Evolutionary conservation across 2,329 filamentous ascomycete genomes (phyloP).

Genomic region (Endoconidiophora laricicola): DNA sequence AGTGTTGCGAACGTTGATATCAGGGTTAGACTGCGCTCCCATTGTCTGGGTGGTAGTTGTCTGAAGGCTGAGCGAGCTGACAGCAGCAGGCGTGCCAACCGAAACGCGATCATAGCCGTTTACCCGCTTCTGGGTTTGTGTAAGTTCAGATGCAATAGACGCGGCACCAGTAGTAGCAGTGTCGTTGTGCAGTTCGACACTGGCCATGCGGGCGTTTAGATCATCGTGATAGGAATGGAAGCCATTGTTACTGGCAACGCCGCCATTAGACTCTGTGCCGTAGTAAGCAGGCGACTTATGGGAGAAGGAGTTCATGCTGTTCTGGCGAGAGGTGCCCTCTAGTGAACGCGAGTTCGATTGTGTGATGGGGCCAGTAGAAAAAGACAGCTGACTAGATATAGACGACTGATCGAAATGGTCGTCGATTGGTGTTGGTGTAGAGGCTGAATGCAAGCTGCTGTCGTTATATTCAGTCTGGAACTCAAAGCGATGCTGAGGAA

Average conservation of each 20-base stretch:
- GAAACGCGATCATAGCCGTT: slow-evolving; percentile 6
- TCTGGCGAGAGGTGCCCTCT: slow-evolving; percentile 9
- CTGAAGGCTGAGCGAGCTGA: slow-evolving; percentile 4
- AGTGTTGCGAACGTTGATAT: slow-evolving; percentile 3
- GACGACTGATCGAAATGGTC: slow-evolving; percentile 12
- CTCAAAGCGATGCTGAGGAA: slow-evolving; percentile 11
- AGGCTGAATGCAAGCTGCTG: slow-evolving; percentile 10
- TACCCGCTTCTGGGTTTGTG: slow-evolving; percentile 6
- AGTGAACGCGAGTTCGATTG: not conserved
- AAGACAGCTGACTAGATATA: slow-evolving; percentile 3
- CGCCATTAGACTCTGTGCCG: not conserved
- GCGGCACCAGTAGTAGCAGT: slow-evolving; percentile 3
- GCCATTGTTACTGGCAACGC: not conserved
- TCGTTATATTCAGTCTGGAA: slow-evolving; percentile 12
- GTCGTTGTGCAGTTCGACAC: slow-evolving; percentile 8
- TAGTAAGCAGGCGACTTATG: not conserved
- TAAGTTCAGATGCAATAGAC: slow-evolving; percentile 7
- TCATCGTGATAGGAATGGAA: slow-evolving; percentile 5
- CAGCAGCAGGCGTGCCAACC: not conserved
- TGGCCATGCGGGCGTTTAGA: slow-evolving; percentile 11
- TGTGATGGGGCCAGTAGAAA: slow-evolving; percentile 5
- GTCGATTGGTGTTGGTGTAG: slow-evolving; percentile 9
- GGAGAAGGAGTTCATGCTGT: slow-evolving; percentile 11
- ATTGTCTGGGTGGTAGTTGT: not conserved
- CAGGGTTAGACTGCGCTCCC: not conserved